Base-by-base conservation (phyloP, 805 yeast genomes). In the Saturnispora saitoi region DNA sequence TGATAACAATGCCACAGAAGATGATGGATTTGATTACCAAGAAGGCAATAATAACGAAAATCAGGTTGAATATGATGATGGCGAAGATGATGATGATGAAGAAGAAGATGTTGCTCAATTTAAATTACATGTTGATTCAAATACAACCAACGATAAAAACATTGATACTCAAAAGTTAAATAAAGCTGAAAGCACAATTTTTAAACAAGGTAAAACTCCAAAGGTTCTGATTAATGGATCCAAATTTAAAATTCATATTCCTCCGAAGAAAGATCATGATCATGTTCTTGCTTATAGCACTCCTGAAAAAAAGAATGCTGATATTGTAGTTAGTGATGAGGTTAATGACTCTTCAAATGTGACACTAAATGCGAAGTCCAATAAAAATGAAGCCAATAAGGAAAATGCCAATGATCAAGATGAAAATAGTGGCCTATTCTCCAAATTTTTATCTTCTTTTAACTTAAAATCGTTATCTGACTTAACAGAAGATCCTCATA, bases 371-470 rank as follows among this genome's bases (percentile, higher is more conserved):
- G 11, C 38, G 4, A 15, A 24, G 20, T 2, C 17, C 19, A 32
- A 32, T 7, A 10, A 42, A 4, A 37, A 22, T 20, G 36, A 17
- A 4, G 28, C 19, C n/a, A 19, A 32, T 12, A 41, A 30, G 24
- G 48, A 41, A 42, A 42, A 42, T 20, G 49, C 7, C 17, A 17
- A 29, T 42, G 31, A 42, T 29, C 39, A 36, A 11, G 36, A 28
- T 11, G 42, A 46, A 40, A 31, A 42, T 9, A 65, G 66, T 11
- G 66, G 67, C 1, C 37, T 64, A 4, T 40, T 64, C 7, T 60
- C 64, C 3, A 56, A 60, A 5, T 50, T 63, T 10, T 49, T 64
- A 49, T 60, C 57, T 32, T 54, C 66, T 4, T 53, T 64, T 40
- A 60, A 60, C 42, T 46, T 64, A 22, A 56, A 56, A 29, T 60